phyloP scores from a whole-genome alignment of 1,284 basidiomycete species.

The Leucoagaricus sp. region DNA sequence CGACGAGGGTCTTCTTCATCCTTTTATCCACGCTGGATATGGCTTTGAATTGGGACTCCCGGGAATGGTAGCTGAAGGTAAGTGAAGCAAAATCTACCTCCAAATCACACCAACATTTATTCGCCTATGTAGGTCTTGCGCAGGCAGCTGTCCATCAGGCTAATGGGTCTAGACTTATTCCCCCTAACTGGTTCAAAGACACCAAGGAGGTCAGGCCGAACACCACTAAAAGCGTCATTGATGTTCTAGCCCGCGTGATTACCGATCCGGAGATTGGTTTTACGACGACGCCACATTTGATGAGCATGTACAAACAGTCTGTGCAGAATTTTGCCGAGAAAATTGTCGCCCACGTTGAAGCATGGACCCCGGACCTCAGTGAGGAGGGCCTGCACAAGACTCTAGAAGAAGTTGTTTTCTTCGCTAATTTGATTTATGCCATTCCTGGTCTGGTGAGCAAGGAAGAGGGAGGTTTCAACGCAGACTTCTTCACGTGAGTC shows the following conservation, averaged over 20 bases:
- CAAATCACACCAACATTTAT: background rate
- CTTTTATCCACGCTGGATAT: slow-evolving; percentile 59
- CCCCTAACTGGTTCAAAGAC: background rate
- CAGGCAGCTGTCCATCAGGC: slow-evolving; percentile 19
- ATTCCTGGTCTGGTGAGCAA: slow-evolving; percentile 34
- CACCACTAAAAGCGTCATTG: slow-evolving; percentile 31
- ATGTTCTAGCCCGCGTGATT: slow-evolving; percentile 42
- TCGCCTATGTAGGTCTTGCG: slow-evolving; percentile 32
- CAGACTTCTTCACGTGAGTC: slow-evolving; percentile 45
- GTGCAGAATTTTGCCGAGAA: slow-evolving; percentile 33
- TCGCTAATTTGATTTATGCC: slow-evolving; percentile 40
- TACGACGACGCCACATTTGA: slow-evolving; percentile 6
- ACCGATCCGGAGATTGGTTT: slow-evolving; percentile 36
- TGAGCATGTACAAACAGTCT: slow-evolving; percentile 20
- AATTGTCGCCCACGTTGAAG: slow-evolving; percentile 41
- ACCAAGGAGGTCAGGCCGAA: slow-evolving; percentile 8
- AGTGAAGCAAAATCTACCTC: slow-evolving; percentile 7
- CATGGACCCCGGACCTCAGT: slow-evolving; percentile 42
- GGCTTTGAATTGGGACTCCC: slow-evolving; percentile 59
- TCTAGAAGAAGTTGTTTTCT: slow-evolving; percentile 45
- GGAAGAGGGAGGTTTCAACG: slow-evolving; percentile 28
- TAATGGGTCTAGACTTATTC: background rate
- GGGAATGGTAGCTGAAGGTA: slow-evolving; percentile 61
- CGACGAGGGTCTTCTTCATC: slow-evolving; percentile 56
- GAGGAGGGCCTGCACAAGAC: slow-evolving; percentile 39